phyloP scores from a whole-genome alignment of 371 early-diverging fungal species.

The Lichtheimia hyalospora region DNA sequence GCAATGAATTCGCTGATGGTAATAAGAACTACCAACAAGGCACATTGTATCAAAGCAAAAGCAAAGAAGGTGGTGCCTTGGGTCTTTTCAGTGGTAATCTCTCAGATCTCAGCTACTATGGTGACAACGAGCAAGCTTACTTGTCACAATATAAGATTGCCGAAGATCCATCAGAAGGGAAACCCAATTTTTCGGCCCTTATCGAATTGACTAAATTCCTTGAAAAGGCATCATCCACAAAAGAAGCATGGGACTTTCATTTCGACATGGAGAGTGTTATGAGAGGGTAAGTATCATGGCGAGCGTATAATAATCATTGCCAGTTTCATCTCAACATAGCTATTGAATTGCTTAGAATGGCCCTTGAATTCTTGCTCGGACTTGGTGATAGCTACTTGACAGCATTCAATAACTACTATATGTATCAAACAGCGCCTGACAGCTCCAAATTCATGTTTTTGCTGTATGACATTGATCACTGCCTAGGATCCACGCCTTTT shows the following conservation, averaged over 20 bases:
- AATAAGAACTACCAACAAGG: slow-evolving; percentile 24
- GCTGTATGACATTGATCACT: slow-evolving; percentile 31
- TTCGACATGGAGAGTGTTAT: slow-evolving; percentile 34
- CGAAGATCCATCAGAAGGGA: slow-evolving; percentile 13
- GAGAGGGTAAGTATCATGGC: slow-evolving; percentile 32
- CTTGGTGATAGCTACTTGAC: slow-evolving; percentile 36
- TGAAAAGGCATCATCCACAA: slow-evolving; percentile 22
- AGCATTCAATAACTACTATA: slow-evolving; percentile 32
- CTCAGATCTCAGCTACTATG: slow-evolving; percentile 22
- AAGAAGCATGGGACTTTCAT: slow-evolving; percentile 21
- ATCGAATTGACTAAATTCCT: slow-evolving; percentile 33
- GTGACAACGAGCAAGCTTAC: slow-evolving; percentile 16
- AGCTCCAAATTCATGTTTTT: slow-evolving; percentile 20
- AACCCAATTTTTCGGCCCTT: slow-evolving; percentile 16
- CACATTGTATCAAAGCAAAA: slow-evolving; percentile 28
- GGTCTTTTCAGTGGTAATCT: background rate
- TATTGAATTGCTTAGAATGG: slow-evolving; percentile 25
- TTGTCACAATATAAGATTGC: slow-evolving; percentile 29
- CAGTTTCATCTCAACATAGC: too few relatives aligned
- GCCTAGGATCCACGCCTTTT: slow-evolving; percentile 18
- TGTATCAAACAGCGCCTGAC: slow-evolving; percentile 11
- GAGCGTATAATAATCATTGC: too few relatives aligned
- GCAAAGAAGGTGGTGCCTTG: too few relatives aligned
- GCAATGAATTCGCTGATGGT: slow-evolving; percentile 32
- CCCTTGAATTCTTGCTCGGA: slow-evolving; percentile 32